Conservation (phyloP, 257 asterid species). For the Forsythia viridissima region DNA sequence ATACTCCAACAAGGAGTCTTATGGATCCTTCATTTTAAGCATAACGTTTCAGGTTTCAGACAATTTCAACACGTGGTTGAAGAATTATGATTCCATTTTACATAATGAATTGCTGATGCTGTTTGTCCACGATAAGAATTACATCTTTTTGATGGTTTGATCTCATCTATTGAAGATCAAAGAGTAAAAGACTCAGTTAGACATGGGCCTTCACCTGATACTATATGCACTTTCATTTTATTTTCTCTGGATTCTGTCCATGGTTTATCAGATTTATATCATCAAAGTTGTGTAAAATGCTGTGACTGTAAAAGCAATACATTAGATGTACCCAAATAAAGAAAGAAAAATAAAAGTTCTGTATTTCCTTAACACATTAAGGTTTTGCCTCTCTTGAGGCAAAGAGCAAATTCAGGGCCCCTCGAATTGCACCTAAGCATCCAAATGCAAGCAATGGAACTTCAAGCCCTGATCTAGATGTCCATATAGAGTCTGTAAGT, state of each 20-base stretch:
- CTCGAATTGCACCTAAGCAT: conserved; percentile 50
- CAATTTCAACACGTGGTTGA: not conserved
- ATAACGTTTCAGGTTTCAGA: not conserved
- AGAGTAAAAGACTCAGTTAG: not conserved
- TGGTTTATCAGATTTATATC: not conserved
- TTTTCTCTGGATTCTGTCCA: not conserved
- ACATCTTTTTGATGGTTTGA: not conserved
- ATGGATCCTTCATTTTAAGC: not conserved
- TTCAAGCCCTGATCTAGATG: conserved; percentile 27
- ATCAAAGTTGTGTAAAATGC: not conserved
- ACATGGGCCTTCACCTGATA: not conserved
- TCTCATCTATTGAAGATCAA: conserved; percentile 5
- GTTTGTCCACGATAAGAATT: not conserved
- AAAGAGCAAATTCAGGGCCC: conserved; percentile 71
- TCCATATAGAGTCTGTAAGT: conserved; percentile 24
- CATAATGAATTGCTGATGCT: conserved; percentile 7
- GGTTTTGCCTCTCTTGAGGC: conserved; percentile 96
- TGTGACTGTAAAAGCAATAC: not conserved
- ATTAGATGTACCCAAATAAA: not conserved
- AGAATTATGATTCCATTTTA: not conserved
- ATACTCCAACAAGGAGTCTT: not conserved
- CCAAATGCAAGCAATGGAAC: conserved; percentile 37
- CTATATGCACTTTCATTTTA: not conserved
- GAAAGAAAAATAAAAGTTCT: not conserved
- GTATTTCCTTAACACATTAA: conserved; percentile 51